These are phyloP conservation scores for Samsoniella hepiali DNA, from an alignment of 2,329 filamentous ascomycete genomes.

Conservation along the genomic window DNA sequence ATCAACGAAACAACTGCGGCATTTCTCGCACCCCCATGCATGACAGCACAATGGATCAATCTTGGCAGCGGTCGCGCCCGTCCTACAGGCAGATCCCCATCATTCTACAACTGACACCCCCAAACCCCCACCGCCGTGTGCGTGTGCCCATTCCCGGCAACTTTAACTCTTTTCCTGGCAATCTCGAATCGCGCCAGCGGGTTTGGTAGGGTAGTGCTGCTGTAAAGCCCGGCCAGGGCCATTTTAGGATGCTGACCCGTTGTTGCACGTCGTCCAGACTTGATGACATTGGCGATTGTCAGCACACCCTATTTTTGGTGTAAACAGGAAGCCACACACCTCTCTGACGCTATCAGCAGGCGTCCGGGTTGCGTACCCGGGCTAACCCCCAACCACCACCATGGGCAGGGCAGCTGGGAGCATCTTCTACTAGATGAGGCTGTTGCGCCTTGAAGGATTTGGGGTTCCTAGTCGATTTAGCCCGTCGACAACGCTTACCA, in stretches of 20 bases:
- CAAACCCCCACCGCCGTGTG: background rate
- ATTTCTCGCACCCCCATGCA: slow-evolving; percentile 9
- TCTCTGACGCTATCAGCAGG: background rate
- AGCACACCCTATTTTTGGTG: background rate
- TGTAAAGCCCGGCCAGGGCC: background rate
- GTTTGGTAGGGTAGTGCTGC: background rate
- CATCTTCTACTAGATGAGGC: slow-evolving; percentile 7
- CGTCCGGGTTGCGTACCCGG: slow-evolving; percentile 8
- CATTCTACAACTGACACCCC: background rate
- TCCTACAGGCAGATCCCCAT: background rate
- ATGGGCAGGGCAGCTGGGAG: slow-evolving; percentile 10
- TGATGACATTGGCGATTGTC: slow-evolving; percentile 1
- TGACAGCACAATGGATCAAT: background rate
- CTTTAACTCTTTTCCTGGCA: background rate
- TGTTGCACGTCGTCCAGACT: background rate
- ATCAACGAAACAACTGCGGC: background rate
- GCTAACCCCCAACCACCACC: background rate
- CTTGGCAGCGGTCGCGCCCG: slow-evolving; percentile 5
- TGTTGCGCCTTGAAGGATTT: slow-evolving; percentile 13
- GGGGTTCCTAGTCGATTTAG: slow-evolving; percentile 7
- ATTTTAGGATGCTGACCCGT: slow-evolving; percentile 10
- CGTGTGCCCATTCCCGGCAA: background rate
- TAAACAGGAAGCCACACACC: background rate
- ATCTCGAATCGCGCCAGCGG: slow-evolving; percentile 5
- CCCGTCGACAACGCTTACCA: slow-evolving; percentile 1